A percentile compares a stretch with the other conserved stretches of the same genome.
Conservation (phyloP, 2,329 filamentous ascomycete species). For the Colletotrichum ledebouriae region DNA sequence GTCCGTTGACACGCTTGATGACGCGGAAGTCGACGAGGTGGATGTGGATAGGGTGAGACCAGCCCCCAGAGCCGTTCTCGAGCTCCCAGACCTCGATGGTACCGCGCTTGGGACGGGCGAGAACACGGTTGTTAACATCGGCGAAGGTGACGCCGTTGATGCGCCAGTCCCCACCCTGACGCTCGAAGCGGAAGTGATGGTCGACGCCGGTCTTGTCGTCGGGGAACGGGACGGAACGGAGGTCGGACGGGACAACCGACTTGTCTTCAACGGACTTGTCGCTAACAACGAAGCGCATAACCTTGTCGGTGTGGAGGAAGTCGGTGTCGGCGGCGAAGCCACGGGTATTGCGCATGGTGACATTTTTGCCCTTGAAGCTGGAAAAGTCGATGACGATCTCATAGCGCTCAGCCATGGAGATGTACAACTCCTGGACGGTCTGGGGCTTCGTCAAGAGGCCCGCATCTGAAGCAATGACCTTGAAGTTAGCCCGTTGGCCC, state of each 20-base stretch:
- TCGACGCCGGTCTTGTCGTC: constrained; percentile 37
- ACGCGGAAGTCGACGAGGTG: too few relatives aligned
- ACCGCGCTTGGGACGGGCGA: constrained; percentile 57
- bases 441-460: constrained; percentile 61
- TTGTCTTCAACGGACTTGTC: constrained; percentile 48
- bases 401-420: constrained; percentile 66
- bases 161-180: constrained; percentile 50
- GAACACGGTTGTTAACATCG: constrained; percentile 56
- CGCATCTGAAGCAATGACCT: constrained; percentile 63
- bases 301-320: constrained; percentile 60
- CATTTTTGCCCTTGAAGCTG: constrained; percentile 61
- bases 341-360: constrained; percentile 59
- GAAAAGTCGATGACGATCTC: constrained; percentile 65
- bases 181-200: constrained; percentile 42
- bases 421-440: constrained; percentile 54
- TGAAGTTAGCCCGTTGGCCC: constrained; percentile 54
- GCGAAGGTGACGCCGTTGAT: constrained; percentile 60
- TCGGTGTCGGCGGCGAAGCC: constrained; percentile 57
- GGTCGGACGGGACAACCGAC: constrained; percentile 42
- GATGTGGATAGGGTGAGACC: constrained; percentile 56
- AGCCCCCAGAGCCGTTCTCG: constrained; percentile 57
- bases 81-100: constrained; percentile 58
- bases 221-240: constrained; percentile 43
- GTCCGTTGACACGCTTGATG: constrained; percentile 54
- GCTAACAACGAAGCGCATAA: constrained; percentile 60